Evolutionary conservation across 192 early-diverging fungal genomes (phyloP), one percentile per base, ranked within the genome.

Genomic region (Phlyctochytrium planicorne): DNA sequence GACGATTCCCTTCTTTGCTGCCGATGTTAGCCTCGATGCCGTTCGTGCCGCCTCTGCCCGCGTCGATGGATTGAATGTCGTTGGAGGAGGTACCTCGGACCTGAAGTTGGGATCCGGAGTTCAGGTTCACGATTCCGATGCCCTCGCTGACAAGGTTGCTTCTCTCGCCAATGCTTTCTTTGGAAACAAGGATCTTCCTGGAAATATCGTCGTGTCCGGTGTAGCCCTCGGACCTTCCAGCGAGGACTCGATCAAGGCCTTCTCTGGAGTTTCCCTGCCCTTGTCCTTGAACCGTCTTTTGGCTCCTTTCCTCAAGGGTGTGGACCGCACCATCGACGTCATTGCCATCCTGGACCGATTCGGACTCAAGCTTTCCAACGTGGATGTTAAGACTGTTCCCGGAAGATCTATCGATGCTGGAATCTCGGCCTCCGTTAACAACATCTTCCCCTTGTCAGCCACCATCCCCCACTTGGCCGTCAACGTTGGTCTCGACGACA

Each of bases 231-330:
- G 70, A 2, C 24, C 34, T 0, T 71, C 70, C 2, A 17, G 3
- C 16, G 20, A 1, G 16, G 70, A 71, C 35, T 35, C 63, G 16
- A 71, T 71, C 53, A 65, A 65, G 53, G 3, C 62, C 32, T 66
- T 71, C 2, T 52, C 63, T 16, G 47, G 59, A 23, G 63, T 66
- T 29, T 12, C 25, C 16, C 23, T 66, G 23, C 52, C 50, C 17
- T 2, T 66, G 17, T 34, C 2, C 33, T 34, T 66, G 31, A 30
- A 30, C 30, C 24, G 27, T 27, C 16, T 57, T 27, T 6, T 27
- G 10, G 55, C 20, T 6, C 55, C 55, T 12, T 57, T 57, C 55
- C 25, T 57, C 14, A 57, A 14, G 16, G 55, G 55, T 27, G 6
- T 57, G 6, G 27, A 57, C 55, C 10, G 4, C 14, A 25, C 10